A percentile compares a stretch with the other conserved stretches of the same genome.
phyloP scores from a whole-genome alignment of 768 basidiomycete genomes.

The Suillus paluster region DNA sequence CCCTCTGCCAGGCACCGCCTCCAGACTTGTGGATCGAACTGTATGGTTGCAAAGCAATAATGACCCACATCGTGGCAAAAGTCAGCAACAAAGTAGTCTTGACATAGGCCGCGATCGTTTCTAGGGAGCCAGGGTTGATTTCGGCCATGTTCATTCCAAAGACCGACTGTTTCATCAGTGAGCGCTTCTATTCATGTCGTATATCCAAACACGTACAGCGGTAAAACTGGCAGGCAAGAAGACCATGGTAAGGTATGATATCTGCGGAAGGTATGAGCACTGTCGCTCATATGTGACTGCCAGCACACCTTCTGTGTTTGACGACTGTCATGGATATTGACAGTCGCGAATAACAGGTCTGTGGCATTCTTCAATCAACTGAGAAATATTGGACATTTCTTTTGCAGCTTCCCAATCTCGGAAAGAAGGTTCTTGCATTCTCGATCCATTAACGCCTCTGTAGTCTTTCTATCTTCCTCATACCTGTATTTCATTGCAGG shows the following conservation, averaged over 20 bases:
- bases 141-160: slow-evolving; percentile 32
- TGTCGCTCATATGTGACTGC: neutral
- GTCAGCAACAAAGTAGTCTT: slow-evolving; percentile 49
- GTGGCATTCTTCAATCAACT: slow-evolving; percentile 36
- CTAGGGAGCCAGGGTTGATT: slow-evolving; percentile 29
- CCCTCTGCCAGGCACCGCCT: slow-evolving; percentile 12
- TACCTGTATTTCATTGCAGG: slow-evolving; percentile 38
- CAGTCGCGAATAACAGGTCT: slow-evolving; percentile 54
- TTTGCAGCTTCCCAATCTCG: slow-evolving; percentile 45
- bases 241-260: slow-evolving; percentile 62
- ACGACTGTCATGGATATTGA: slow-evolving; percentile 61
- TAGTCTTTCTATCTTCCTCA: neutral
- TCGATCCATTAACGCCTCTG: slow-evolving; percentile 14
- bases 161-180: slow-evolving; percentile 30
- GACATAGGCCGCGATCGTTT: slow-evolving; percentile 43
- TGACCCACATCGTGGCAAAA: slow-evolving; percentile 53
- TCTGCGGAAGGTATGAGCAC: slow-evolving; percentile 32
- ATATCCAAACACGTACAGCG: slow-evolving; percentile 20
- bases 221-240: slow-evolving; percentile 60
- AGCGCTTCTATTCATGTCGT: neutral
- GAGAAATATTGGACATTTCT: slow-evolving; percentile 30
- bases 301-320: slow-evolving; percentile 43
- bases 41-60: slow-evolving; percentile 46
- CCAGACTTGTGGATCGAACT: slow-evolving; percentile 25
- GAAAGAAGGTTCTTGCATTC: slow-evolving; percentile 38